These are phyloP conservation scores for Parathielavia appendiculata DNA, from an alignment of 495 filamentous ascomycete species.

Conservation along the genomic window DNA sequence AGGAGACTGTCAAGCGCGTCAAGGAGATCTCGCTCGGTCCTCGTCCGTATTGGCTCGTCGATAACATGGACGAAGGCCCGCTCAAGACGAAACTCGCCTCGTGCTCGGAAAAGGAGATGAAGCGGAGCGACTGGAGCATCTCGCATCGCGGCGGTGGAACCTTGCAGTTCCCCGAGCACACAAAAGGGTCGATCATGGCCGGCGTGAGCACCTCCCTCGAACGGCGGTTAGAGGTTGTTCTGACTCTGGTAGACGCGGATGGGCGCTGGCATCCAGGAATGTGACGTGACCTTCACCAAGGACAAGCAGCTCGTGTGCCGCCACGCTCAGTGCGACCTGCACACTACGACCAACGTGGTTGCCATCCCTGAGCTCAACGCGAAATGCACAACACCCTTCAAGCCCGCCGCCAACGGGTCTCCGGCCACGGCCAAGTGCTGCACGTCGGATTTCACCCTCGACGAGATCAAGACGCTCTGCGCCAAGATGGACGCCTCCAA, in stretches of 20 bases:
- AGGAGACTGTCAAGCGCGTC: constrained; percentile 24
- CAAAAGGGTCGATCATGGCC: constrained; percentile 46
- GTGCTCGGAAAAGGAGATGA: constrained; percentile 44
- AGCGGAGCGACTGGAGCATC: constrained; percentile 46
- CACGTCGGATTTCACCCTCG: constrained; percentile 57
- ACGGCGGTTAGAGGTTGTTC: background rate
- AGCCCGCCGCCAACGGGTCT: constrained; percentile 38
- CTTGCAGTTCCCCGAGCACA: constrained; percentile 60
- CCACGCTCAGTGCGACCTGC: constrained; percentile 58
- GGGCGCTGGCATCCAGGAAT: constrained; percentile 62
- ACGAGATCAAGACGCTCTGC: constrained; percentile 56
- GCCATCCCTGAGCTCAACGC: constrained; percentile 48
- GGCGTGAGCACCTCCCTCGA: constrained; percentile 27
- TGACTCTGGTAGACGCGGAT: constrained; percentile 39
- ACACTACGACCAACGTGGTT: constrained; percentile 61
- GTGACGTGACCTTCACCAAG: constrained; percentile 58
- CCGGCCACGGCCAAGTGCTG: constrained; percentile 53
- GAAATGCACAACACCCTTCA: constrained; percentile 59
- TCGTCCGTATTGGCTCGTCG: constrained; percentile 54
- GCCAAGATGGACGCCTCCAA: constrained; percentile 59
- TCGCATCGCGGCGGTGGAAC: constrained; percentile 55
- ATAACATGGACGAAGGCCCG: constrained; percentile 53
- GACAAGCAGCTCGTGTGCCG: constrained; percentile 59
- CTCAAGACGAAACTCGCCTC: constrained; percentile 52
- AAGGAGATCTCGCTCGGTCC: constrained; percentile 48